Evolutionary conservation across 345 rosid genomes (phyloP).

Genomic region (Corchorus olitorius): DNA sequence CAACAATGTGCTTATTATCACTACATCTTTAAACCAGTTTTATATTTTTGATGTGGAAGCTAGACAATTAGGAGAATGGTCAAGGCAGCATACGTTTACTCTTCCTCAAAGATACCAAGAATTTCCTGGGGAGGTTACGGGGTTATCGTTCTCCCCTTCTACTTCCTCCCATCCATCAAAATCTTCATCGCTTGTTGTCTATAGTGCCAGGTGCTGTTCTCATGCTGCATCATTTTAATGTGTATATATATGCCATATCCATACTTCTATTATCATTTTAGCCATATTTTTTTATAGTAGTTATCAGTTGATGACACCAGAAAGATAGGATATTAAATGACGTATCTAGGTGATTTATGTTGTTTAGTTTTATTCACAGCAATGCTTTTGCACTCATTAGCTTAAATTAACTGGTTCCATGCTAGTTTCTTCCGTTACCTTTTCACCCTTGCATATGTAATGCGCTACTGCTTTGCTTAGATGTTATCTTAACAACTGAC

Average conservation of each 20-base stretch:
- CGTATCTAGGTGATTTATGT: background rate
- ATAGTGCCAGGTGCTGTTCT: constrained; percentile 77
- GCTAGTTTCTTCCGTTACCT: background rate
- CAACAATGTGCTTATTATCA: constrained; percentile 66
- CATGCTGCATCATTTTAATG: background rate
- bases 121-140: constrained; percentile 95
- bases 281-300: constrained; percentile 1
- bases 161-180: constrained; percentile 61
- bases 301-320: background rate
- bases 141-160: constrained; percentile 72
- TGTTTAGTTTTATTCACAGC: background rate
- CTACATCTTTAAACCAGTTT: constrained; percentile 84
- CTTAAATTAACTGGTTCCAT: background rate
- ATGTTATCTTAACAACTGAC: constrained; percentile 1
- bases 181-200: constrained; percentile 63
- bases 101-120: constrained; percentile 86
- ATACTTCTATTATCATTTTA: background rate
- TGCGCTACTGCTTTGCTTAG: background rate
- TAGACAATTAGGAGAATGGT: constrained; percentile 91
- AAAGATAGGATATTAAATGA: background rate
- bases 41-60: constrained; percentile 90
- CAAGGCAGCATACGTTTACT: constrained; percentile 53
- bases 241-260: background rate
- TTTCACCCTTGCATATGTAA: background rate
- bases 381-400: background rate